Evolutionary conservation across 1,139 yeast species (phyloP), one percentile per base, ranked within the genome.

Genomic region (Debaryomyces robertsiae): DNA sequence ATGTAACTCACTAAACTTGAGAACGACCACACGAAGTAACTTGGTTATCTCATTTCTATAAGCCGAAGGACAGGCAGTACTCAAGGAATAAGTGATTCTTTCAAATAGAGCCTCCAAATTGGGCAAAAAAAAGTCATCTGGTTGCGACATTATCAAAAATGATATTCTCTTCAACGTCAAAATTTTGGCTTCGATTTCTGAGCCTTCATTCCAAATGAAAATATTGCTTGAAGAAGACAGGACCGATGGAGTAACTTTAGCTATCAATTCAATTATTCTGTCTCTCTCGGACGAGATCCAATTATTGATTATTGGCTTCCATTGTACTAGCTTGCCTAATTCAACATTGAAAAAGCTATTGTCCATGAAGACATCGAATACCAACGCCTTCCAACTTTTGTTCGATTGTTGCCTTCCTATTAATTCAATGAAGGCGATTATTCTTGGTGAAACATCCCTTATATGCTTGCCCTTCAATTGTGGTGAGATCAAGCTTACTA

Each of bases 131-230:
- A 63, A 67, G 52, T 85, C 89, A 13, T 63, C 67, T 1, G 84
- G 83, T 40, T 82, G 80, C 10, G 84, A 69, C 48, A 85, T 53
- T 6, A 88, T 53, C 42, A 91, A 57, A 49, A 79, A 87, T 0
- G 86, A 67, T 1, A 89, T 67, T 40, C 91, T 71, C 43, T 75
- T 77, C 32, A 88, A 54, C 25, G 77, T 71, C 44, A 66, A 59
- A 4, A 74, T 65, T 39, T 77, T 75, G 41, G 63, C 66, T 22
- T 75, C 77, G 24, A 81, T 66, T 48, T 84, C 93, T 13, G 84
- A 79, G 46, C 55, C 58, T 46, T 88, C 95, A 47, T 82, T 81
- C 91, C 95, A 86, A 31, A 77, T 81, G 60, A 87, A 86, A 19
- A 85, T 67, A 9, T 79, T 79, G 10, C 82, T 71, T 0, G 83